phyloP scores from a whole-genome alignment of 2,329 filamentous ascomycete species.

The Hysterium pulicare region DNA sequence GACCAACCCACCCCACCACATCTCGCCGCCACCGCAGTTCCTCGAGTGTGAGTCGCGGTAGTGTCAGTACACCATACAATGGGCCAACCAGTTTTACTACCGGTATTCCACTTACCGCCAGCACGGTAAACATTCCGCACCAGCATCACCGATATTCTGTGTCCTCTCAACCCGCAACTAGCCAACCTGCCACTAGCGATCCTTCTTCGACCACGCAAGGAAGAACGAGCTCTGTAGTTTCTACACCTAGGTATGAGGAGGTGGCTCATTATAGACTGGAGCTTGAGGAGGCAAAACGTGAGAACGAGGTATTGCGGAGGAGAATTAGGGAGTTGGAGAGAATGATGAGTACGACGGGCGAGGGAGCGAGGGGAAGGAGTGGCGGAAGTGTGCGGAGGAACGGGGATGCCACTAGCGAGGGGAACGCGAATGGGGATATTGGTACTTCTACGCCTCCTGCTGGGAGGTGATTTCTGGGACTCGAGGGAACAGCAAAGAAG shows the following conservation, averaged over 20 bases:
- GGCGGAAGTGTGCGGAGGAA: too few relatives aligned
- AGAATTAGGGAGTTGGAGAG: constrained; percentile 48
- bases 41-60: constrained; percentile 48
- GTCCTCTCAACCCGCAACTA: constrained; percentile 23
- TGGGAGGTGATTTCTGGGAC: too few relatives aligned
- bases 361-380: constrained; percentile 29
- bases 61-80: constrained; percentile 11
- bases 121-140: constrained; percentile 22
- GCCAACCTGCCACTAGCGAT: constrained; percentile 11
- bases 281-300: constrained; percentile 48
- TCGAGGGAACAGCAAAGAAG: too few relatives aligned
- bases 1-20: constrained; percentile 51
- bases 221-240: constrained; percentile 33
- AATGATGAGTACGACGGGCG: constrained; percentile 27
- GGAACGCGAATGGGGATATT: too few relatives aligned
- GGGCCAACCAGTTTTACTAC: constrained; percentile 7
- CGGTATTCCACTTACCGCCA: constrained; percentile 18
- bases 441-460: too few relatives aligned
- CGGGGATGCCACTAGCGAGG: too few relatives aligned
- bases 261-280: constrained; percentile 44
- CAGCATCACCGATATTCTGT: constrained; percentile 30
- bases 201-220: constrained; percentile 18
- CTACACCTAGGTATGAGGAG: constrained; percentile 41
- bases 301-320: constrained; percentile 48
- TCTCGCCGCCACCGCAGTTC: constrained; percentile 56